Evolutionary conservation across 176 grass and related monocot genomes (phyloP), one percentile per base, ranked within the genome.

Genomic region (Paspalum vaginatum): DNA sequence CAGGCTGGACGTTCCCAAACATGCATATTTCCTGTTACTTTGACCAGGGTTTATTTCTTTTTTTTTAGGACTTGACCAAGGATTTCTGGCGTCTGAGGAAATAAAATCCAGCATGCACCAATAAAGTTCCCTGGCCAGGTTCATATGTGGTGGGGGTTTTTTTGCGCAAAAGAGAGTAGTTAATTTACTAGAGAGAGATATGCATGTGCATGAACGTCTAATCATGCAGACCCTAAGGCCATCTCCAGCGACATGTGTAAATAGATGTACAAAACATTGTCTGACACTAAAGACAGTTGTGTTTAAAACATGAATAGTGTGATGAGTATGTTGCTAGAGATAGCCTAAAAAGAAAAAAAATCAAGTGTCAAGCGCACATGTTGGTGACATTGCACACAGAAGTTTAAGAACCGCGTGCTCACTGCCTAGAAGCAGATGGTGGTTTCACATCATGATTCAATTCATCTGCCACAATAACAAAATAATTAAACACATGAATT

Each of bases 1-100:
- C 79, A 72, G 43, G 13, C 65, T 43, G 74, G 21, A 42, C 4
- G 60, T 74, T 79, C 75, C 45, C 64, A 54, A 61, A 61, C 45
- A 9, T 70, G 11, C 18, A 71, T 7, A 25, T 22, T 21, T 45
- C 7, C 32, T 15, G 18, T 46, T 56, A 38, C 62, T 71, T 76
- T 77, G 12, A 71, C 65, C 24, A 24, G 38, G 13, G 24, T 48
- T 63, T 44, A 16, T 12, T 22, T 5, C 9, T 60, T 63, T 37
- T 71, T 62, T 51, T 8, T 39, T 8, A n/a, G 8, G 2, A 14
- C 32, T 32, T 32, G 32, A 32, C 32, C 32, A 32, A 32, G 32
- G 32, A 32, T 32, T 32, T 32, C 32, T 32, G 32, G 32, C 3
- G 32, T 32, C 32, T 32, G 32, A 32, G 32, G 32, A 32, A 32